Evolutionary conservation across 345 rosid species (phyloP).

Genomic region (Arabidopsis suecica): DNA sequence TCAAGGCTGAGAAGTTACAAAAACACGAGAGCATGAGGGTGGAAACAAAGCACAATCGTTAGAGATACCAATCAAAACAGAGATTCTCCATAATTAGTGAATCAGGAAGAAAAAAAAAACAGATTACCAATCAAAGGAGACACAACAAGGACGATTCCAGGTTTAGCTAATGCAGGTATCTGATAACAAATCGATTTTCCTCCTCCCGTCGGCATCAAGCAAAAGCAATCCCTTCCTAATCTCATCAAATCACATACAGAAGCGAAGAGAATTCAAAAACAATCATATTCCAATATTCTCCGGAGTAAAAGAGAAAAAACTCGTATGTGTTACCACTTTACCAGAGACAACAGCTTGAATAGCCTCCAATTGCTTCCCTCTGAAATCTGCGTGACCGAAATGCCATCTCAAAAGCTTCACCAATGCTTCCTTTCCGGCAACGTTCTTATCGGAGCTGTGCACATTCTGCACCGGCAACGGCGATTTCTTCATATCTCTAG

Average conservation of each 20-base stretch:
- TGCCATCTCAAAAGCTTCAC: constrained; percentile 96
- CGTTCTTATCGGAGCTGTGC: constrained; percentile 46
- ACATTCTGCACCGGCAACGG: constrained; percentile 65
- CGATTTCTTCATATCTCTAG: constrained; percentile 67
- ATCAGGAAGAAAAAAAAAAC: neutral
- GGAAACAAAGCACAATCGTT: constrained; percentile 24
- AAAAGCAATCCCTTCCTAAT: constrained; percentile 81
- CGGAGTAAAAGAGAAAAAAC: neutral
- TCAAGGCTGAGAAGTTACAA: constrained; percentile 69
- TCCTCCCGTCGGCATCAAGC: constrained; percentile 98
- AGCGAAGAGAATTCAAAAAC: neutral
- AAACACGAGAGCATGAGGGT: constrained; percentile 20
- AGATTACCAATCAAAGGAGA: constrained; percentile 88
- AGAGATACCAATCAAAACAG: constrained; percentile 15
- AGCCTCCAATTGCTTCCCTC: constrained; percentile 90
- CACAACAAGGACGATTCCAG: constrained; percentile 89
- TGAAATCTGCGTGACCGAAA: constrained; percentile 82
- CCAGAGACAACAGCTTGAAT: constrained; percentile 88
- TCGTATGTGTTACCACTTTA: neutral
- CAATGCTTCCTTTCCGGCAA: constrained; percentile 62
- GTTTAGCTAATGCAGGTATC: constrained; percentile 87
- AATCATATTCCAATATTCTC: neutral
- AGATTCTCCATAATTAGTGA: neutral
- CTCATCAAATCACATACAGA: constrained; percentile 3
- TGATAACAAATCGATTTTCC: constrained; percentile 98